These are phyloP conservation scores for Venturia aucupariae DNA, from an alignment of 2,329 filamentous ascomycete species.

Conservation along the genomic window DNA sequence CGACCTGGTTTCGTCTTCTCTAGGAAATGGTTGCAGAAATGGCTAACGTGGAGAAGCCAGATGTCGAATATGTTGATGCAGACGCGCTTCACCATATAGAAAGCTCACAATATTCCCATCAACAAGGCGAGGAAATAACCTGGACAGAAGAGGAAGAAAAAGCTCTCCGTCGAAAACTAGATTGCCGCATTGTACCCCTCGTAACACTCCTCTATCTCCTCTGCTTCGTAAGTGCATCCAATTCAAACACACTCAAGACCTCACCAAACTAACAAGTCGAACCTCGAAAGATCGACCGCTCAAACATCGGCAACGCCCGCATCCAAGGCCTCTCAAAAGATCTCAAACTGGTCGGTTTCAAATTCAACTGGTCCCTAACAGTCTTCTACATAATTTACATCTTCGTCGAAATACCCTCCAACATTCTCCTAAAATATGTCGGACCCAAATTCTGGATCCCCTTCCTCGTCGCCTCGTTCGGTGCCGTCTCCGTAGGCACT, in stretches of 20 bases:
- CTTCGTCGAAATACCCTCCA: slow-evolving; percentile 46
- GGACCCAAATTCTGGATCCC: slow-evolving; percentile 46
- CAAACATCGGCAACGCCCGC: slow-evolving; percentile 45
- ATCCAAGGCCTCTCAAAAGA: slow-evolving; percentile 46
- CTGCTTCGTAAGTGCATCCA: slow-evolving; percentile 52
- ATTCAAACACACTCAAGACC: background rate
- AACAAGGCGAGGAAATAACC: slow-evolving; percentile 23
- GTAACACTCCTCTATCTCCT: slow-evolving; percentile 76
- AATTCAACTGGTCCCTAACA: slow-evolving; percentile 50
- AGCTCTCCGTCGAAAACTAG: slow-evolving; percentile 64
- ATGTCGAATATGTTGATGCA: too few relatives aligned
- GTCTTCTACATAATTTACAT: slow-evolving; percentile 52
- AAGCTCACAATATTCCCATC: background rate
- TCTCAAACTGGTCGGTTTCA: slow-evolving; percentile 38
- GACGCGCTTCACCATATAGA: background rate
- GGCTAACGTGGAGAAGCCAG: background rate
- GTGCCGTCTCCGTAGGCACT: slow-evolving; percentile 44
- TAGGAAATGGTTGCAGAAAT: background rate
- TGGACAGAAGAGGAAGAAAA: slow-evolving; percentile 63
- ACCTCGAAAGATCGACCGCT: slow-evolving; percentile 18
- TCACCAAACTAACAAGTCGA: background rate
- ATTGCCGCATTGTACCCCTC: slow-evolving; percentile 68
- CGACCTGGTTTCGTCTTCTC: background rate
- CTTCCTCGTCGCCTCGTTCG: slow-evolving; percentile 46
- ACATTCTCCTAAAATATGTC: slow-evolving; percentile 45